Evolutionary conservation across 345 rosid species (phyloP).

Genomic region (Rhizophora apiculata): DNA sequence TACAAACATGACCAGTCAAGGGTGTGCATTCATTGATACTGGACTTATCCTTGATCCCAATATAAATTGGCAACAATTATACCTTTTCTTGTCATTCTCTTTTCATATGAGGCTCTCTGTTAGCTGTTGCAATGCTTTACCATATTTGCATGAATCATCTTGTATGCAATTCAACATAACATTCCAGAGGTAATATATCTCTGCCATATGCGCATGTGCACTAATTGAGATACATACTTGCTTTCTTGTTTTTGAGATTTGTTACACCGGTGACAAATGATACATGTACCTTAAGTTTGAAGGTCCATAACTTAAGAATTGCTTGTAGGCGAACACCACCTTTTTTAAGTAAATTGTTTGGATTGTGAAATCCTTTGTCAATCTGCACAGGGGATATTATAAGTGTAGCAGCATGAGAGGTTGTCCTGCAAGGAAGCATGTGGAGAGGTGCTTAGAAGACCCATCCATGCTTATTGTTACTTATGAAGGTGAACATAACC

Average conservation of each 20-base stretch:
- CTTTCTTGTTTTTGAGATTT: neutral
- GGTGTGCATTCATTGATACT: too few species aligned
- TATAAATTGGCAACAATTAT: too few species aligned
- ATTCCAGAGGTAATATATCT: too few species aligned
- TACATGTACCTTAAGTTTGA: constrained; percentile 9
- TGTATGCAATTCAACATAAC: too few species aligned
- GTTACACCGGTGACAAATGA: constrained; percentile 2
- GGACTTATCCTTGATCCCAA: too few species aligned
- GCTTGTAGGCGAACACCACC: neutral
- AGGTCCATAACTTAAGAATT: neutral
- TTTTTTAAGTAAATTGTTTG: neutral
- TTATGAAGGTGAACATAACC: constrained; percentile 96
- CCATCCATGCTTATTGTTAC: constrained; percentile 90
- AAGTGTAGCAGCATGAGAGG: constrained; percentile 99
- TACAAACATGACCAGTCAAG: too few species aligned
- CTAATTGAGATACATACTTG: too few species aligned
- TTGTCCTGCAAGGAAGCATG: constrained; percentile 99
- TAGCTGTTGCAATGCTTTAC: too few species aligned
- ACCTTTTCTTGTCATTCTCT: too few species aligned
- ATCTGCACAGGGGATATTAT: constrained; percentile 79
- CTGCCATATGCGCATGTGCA: too few species aligned
- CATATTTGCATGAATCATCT: too few species aligned
- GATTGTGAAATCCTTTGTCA: neutral
- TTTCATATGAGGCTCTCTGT: too few species aligned
- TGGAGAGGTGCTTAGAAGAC: constrained; percentile 91